These are phyloP conservation scores for Pleomassaria siparia DNA, from an alignment of 2,329 filamentous ascomycete genomes.

Conservation along the genomic window DNA sequence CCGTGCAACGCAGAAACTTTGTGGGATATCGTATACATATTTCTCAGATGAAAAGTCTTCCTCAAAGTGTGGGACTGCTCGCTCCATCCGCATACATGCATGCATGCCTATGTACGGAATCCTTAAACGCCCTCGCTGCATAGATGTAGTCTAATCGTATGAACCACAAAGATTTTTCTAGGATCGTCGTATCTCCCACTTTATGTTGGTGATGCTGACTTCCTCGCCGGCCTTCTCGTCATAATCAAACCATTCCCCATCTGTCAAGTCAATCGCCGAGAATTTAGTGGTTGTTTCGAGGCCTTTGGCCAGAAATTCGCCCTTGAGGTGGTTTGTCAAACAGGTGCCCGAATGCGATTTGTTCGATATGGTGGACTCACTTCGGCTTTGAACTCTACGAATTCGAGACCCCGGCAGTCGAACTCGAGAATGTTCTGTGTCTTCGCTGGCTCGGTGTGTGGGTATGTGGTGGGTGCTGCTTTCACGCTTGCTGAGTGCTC, in stretches of 20 bases:
- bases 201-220: constrained; percentile 86
- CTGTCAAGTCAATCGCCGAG: constrained; percentile 73
- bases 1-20: neutral
- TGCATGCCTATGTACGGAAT: neutral
- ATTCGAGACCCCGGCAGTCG: constrained; percentile 92
- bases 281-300: constrained; percentile 81
- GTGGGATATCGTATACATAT: neutral
- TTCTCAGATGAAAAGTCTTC: neutral
- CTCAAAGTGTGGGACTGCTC: neutral
- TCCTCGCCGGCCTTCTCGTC: constrained; percentile 92
- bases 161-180: constrained; percentile 45
- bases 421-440: constrained; percentile 81
- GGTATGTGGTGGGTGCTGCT: constrained; percentile 70
- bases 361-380: constrained; percentile 51
- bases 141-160: neutral
- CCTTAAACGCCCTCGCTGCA: neutral
- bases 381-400: constrained; percentile 86
- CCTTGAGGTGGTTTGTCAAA: constrained; percentile 53
- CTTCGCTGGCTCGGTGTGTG: constrained; percentile 71
- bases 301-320: constrained; percentile 86
- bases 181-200: constrained; percentile 78
- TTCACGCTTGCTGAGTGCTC: constrained; percentile 86
- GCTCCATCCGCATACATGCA: neutral
- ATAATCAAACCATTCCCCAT: constrained; percentile 98
- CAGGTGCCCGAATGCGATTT: neutral